Evolutionary conservation across 2,329 filamentous ascomycete species (phyloP).

Genomic region (Ascochyta fabae): DNA sequence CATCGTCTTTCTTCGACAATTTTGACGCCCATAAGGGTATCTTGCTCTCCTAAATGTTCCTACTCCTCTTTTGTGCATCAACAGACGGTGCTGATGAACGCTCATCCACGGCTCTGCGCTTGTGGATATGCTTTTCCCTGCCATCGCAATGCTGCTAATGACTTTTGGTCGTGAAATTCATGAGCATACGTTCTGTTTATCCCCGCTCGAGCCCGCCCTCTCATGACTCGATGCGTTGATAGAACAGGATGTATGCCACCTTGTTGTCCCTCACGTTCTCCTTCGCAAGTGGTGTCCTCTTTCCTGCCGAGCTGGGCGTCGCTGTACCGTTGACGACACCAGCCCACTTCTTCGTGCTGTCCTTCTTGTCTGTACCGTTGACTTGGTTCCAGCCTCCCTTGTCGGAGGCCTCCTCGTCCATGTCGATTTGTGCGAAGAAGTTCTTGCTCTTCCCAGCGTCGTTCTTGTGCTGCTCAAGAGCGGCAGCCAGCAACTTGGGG

Average conservation of each 20-base stretch:
- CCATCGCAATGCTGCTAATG: constrained; percentile 18
- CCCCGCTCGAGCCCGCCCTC: constrained; percentile 2
- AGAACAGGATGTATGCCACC: constrained; percentile 96
- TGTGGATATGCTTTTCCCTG: constrained; percentile 16
- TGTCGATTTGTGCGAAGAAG: constrained; percentile 70
- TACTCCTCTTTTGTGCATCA: constrained; percentile 13
- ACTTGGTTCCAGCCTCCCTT: constrained; percentile 86
- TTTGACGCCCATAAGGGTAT: constrained; percentile 3
- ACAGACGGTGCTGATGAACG: constrained; percentile 12
- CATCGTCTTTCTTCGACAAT: constrained; percentile 10
- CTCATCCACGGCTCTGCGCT: constrained; percentile 21
- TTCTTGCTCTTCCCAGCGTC: constrained; percentile 65
- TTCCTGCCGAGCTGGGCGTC: constrained; percentile 59
- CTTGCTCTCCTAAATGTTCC: constrained; percentile 10
- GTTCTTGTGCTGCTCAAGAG: constrained; percentile 71
- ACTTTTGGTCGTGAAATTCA: constrained; percentile 17
- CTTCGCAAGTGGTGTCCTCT: constrained; percentile 60
- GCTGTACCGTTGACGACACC: constrained; percentile 67
- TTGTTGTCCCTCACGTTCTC: constrained; percentile 83
- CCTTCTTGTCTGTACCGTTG: constrained; percentile 63
- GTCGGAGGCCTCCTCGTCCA: constrained; percentile 69
- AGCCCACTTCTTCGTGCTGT: constrained; percentile 72
- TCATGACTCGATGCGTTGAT: constrained; percentile 70
- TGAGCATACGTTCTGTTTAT: constrained; percentile 12
- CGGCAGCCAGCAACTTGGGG: constrained; percentile 69